Evolutionary conservation across 192 early-diverging fungal genomes (phyloP).

Genomic region (Umbelopsis vinacea): DNA sequence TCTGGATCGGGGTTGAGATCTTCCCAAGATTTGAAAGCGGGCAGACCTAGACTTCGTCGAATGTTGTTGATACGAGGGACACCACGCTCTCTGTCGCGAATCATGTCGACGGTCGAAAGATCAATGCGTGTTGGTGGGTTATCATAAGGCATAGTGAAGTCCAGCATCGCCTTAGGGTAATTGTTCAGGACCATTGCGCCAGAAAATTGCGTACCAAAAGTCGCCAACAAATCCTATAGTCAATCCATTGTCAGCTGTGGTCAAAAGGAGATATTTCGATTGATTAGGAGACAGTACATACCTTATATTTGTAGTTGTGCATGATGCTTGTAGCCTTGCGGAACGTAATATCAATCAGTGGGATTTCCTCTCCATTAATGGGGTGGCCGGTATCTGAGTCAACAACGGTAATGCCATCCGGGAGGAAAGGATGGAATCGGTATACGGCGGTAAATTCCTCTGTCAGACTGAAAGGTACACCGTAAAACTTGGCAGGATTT

Average conservation of each 20-base stretch:
- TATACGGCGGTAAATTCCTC: conserved; percentile 15
- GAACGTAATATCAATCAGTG: background rate
- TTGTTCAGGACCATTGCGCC: background rate
- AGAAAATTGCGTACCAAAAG: background rate
- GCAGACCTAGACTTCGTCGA: background rate
- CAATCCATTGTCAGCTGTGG: background rate
- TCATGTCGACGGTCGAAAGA: background rate
- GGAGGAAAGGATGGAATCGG: conserved; percentile 1
- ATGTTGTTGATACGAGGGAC: conserved; percentile 9
- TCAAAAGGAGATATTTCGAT: background rate
- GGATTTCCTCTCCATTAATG: no score
- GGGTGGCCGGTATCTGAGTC: background rate
- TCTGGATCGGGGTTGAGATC: background rate
- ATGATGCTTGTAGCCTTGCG: background rate
- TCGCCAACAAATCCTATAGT: background rate
- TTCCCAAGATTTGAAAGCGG: background rate
- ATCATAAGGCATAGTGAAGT: conserved; percentile 6
- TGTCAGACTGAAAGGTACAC: background rate
- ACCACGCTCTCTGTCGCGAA: conserved; percentile 13
- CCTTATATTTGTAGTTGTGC: conserved; percentile 13
- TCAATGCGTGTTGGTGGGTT: conserved; percentile 1
- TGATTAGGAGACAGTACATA: background rate
- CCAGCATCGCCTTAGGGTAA: background rate
- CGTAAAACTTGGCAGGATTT: background rate
- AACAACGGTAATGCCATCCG: background rate